A percentile compares a stretch with the other conserved stretches of the same genome.
Evolutionary conservation across 2,329 filamentous ascomycete genomes (phyloP).

Genomic region (Colletotrichum sp.): DNA sequence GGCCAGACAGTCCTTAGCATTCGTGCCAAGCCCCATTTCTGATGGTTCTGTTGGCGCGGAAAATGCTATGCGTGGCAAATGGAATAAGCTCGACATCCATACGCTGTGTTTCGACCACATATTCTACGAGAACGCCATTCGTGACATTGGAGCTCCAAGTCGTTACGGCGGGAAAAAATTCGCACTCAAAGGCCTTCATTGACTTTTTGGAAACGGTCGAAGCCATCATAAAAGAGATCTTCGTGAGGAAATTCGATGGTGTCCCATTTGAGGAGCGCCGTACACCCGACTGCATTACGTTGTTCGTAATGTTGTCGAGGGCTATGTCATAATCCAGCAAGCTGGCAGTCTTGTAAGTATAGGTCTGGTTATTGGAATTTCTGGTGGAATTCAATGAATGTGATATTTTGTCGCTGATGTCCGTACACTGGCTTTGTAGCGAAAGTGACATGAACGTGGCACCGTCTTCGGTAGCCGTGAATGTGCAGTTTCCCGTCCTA

Average conservation of each 20-base stretch:
- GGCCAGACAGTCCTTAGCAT: neutral
- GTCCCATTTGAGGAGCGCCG: neutral
- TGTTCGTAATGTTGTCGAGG: neutral
- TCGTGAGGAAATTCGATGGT: neutral
- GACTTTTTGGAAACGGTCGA: no score
- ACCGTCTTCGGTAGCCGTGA: no score
- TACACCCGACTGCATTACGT: neutral
- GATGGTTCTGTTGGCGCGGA: neutral
- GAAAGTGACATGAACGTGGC: no score
- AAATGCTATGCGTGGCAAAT: neutral
- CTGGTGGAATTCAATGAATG: neutral
- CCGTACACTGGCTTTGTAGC: neutral
- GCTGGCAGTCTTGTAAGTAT: neutral
- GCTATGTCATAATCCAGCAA: neutral
- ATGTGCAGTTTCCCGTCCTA: no score
- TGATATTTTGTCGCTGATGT: neutral
- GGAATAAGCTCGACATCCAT: neutral
- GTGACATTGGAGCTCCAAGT: neutral
- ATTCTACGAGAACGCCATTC: neutral
- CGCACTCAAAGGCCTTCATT: neutral
- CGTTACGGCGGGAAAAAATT: neutral
- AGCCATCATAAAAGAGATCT: neutral
- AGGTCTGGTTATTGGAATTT: neutral
- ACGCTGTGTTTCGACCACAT: neutral
- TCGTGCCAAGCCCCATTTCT: neutral